These are phyloP conservation scores for Termitomyces sp. DNA, from an alignment of 768 basidiomycete genomes.

Conservation along the genomic window DNA sequence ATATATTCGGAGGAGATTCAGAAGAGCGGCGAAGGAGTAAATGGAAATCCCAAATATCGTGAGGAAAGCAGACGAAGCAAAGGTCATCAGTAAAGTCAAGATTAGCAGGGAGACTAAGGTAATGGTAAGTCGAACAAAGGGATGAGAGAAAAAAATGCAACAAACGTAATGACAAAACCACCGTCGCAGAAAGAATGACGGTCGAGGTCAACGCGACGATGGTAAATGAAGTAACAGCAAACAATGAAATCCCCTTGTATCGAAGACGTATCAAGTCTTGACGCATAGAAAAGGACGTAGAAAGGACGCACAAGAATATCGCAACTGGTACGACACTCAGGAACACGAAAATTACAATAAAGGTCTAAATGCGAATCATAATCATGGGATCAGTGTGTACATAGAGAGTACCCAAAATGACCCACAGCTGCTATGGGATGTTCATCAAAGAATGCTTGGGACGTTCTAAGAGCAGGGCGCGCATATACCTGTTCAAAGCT, in stretches of 20 bases:
- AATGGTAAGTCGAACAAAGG: not conserved
- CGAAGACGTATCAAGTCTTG: not conserved
- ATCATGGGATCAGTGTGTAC: not conserved
- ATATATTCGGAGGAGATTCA: slow-evolving; percentile 25
- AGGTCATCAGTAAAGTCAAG: slow-evolving; percentile 23
- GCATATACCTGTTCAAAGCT: slow-evolving; percentile 42
- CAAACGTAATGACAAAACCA: slow-evolving; percentile 27
- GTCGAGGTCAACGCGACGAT: slow-evolving; percentile 30
- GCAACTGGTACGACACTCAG: slow-evolving; percentile 28
- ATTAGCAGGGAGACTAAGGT: slow-evolving; percentile 28
- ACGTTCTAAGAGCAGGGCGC: slow-evolving; percentile 29
- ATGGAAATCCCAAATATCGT: slow-evolving; percentile 22
- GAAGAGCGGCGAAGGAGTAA: slow-evolving; percentile 28
- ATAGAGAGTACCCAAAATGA: not conserved
- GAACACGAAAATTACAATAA: slow-evolving; percentile 30
- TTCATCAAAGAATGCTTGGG: slow-evolving; percentile 26
- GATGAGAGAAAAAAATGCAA: not conserved
- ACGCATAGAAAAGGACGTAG: not conserved
- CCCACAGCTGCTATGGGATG: slow-evolving; percentile 28
- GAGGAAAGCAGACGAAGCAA: slow-evolving; percentile 26
- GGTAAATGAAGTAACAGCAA: slow-evolving; percentile 23
- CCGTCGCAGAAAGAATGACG: slow-evolving; percentile 22
- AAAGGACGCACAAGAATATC: slow-evolving; percentile 31
- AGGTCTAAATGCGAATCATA: slow-evolving; percentile 25
- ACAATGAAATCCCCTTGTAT: slow-evolving; percentile 23